phyloP scores from a whole-genome alignment of 2,329 filamentous ascomycete species.

The Capronia americana region DNA sequence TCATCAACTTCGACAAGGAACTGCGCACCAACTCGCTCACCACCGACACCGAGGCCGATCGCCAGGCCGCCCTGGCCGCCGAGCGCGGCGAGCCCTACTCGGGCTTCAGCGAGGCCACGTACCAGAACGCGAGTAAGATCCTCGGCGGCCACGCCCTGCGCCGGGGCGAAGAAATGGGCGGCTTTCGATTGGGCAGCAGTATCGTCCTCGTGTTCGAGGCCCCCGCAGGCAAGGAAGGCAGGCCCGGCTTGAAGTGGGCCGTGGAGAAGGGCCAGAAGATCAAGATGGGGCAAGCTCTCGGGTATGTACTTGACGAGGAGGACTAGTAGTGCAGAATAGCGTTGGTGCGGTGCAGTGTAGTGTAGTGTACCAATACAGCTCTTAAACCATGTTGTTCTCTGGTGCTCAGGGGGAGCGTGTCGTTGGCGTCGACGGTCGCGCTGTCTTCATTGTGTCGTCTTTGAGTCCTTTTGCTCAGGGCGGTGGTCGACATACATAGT shows the following conservation, averaged over 20 bases:
- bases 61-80: constrained; percentile 79
- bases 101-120: constrained; percentile 93
- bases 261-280: constrained; percentile 87
- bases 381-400: too few relatives aligned
- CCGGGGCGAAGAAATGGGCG: constrained; percentile 95
- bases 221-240: constrained; percentile 65
- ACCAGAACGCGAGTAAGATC: constrained; percentile 75
- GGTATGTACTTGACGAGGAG: constrained; percentile 67
- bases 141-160: constrained; percentile 83
- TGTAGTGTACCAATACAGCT: too few relatives aligned
- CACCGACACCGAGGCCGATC: constrained; percentile 90
- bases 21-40: constrained; percentile 88
- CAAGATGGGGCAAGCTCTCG: constrained; percentile 86
- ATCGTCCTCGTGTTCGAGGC: constrained; percentile 97
- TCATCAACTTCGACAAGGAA: constrained; percentile 95
- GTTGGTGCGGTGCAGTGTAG: too few relatives aligned
- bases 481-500: too few relatives aligned
- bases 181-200: constrained; percentile 93
- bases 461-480: too few relatives aligned
- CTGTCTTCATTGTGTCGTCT: too few relatives aligned
- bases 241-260: constrained; percentile 80
- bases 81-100: constrained; percentile 78
- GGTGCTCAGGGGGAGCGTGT: too few relatives aligned
- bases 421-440: too few relatives aligned
- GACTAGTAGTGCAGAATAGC: not conserved